These are phyloP conservation scores for Flaveria brownii DNA, from an alignment of 129 eudicot genomes.

Conservation along the genomic window DNA sequence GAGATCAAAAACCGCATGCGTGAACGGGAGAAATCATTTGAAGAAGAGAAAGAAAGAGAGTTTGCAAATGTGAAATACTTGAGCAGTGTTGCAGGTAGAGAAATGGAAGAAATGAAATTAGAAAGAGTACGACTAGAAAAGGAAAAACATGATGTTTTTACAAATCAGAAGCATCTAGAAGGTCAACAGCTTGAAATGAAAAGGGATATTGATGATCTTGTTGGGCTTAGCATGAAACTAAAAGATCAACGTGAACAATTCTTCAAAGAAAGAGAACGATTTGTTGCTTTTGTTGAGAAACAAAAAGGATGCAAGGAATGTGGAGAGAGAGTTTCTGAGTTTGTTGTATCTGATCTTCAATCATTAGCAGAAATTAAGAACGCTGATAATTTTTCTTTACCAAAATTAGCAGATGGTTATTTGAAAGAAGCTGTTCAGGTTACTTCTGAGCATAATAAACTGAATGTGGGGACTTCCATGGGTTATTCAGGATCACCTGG, in stretches of 20 bases:
- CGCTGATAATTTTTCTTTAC: slow-evolving; percentile 59
- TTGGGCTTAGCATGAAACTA: slow-evolving; percentile 71
- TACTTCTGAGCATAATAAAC: slow-evolving; percentile 40
- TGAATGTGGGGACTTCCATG: slow-evolving; percentile 42
- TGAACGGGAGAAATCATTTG: slow-evolving; percentile 60
- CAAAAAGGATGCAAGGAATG: slow-evolving; percentile 69
- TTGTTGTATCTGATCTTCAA: slow-evolving; percentile 74
- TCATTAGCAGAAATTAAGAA: slow-evolving; percentile 51
- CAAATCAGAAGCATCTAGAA: slow-evolving; percentile 70
- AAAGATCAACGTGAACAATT: slow-evolving; percentile 87
- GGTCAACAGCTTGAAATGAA: slow-evolving; percentile 72
- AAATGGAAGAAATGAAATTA: slow-evolving; percentile 82
- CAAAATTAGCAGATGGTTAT: slow-evolving; percentile 62
- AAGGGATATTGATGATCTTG: slow-evolving; percentile 79
- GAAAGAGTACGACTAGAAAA: slow-evolving; percentile 61
- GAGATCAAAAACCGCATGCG: slow-evolving; percentile 54
- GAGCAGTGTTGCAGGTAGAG: slow-evolving; percentile 65
- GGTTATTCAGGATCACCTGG: slow-evolving; percentile 58
- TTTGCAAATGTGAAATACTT: slow-evolving; percentile 50
- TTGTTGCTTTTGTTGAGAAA: slow-evolving; percentile 70
- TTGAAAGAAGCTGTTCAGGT: slow-evolving; percentile 47
- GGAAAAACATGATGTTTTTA: slow-evolving; percentile 55
- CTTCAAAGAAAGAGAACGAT: slow-evolving; percentile 76
- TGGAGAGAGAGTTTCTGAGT: slow-evolving; percentile 71
- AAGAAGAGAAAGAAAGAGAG: slow-evolving; percentile 68